Evolutionary conservation across 495 filamentous ascomycete species (phyloP), one percentile per base, ranked within the genome.

Genomic region (Parathielavia hyrcaniae): DNA sequence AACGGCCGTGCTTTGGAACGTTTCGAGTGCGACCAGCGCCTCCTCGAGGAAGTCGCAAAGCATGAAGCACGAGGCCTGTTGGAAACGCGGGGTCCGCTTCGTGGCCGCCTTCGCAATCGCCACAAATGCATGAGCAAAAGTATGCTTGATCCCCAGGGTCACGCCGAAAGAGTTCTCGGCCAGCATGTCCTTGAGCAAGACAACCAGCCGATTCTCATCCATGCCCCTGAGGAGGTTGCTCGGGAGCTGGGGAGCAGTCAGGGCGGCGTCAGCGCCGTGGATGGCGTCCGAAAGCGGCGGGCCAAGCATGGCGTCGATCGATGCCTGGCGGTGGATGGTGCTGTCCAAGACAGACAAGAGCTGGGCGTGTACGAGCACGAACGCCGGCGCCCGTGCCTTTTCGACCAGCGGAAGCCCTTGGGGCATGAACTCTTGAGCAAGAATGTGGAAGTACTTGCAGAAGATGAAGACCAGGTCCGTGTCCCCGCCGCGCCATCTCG

Each of bases 381-480:
- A 83, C 0, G 86, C 93, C 43, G 93, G 93, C 1, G 87, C 85
- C 47, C 85, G 84, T 32, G 82, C 78, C 68, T 85, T 85, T 59
- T 85, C 83, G 9, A 79, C 72, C 22, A 80, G 65, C n/a, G 80
- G 68, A 34, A 79, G 66, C 10, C 85, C 82, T 1, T 77, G 59
- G 0, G 89, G 88, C 48, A 96, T 74, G 64, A 91, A 91, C 57
- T 95, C 89, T 26, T 86, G 83, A 40, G 87, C 81, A 8, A 98
- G 73, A 46, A 92, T 83, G 67, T 95, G 86, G 61, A 88, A 93
- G 67, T 93, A 85, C 73, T 96, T 97, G 70, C 86, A 83, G 70
- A 98, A 98, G 16, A 96, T 85, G 73, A 88, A 97, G 65, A 97
- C 89, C 46, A 98, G 74, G 72, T 97, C 93, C 13, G 87, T 95